Conservation (phyloP, 2,329 filamentous ascomycete genomes). For the Verticillium isaacii region DNA sequence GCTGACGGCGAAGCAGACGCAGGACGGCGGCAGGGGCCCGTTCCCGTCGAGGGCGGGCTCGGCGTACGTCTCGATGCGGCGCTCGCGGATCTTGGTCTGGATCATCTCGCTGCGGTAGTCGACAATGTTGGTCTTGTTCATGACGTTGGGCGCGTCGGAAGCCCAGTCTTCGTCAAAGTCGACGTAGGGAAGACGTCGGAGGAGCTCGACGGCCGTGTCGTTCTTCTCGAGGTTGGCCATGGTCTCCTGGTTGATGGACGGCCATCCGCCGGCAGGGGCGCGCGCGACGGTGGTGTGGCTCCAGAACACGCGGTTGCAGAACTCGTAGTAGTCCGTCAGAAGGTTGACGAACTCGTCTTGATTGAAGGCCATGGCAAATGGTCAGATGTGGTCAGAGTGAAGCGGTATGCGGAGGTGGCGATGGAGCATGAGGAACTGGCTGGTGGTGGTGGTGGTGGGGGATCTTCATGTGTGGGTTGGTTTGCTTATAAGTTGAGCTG, state of each 20-base stretch:
- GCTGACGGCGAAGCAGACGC: slow-evolving; percentile 8
- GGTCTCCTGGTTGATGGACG: slow-evolving; percentile 8
- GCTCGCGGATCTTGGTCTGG: slow-evolving; percentile 1
- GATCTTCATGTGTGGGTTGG: no score
- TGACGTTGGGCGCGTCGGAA: background rate
- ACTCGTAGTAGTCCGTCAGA: slow-evolving; percentile 15
- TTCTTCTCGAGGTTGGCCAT: slow-evolving; percentile 7
- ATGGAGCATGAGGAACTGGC: no score
- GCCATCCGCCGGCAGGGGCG: slow-evolving; percentile 10
- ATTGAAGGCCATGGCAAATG: slow-evolving; percentile 1
- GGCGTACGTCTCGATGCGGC: background rate
- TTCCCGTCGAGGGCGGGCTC: background rate
- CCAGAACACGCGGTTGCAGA: slow-evolving; percentile 13
- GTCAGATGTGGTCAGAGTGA: background rate
- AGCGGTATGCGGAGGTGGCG: no score
- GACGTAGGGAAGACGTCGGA: slow-evolving; percentile 12
- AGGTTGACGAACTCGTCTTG: slow-evolving; percentile 11
- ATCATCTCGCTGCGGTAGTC: slow-evolving; percentile 5
- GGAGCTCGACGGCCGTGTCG: slow-evolving; percentile 10
- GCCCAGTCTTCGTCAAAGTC: background rate
- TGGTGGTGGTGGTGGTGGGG: no score
- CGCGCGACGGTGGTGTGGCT: slow-evolving; percentile 4
- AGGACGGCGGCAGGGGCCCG: slow-evolving; percentile 4
- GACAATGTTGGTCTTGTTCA: slow-evolving; percentile 1
- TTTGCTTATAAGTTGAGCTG: no score